These are phyloP conservation scores for Pestalotiopsis sp. DNA, from an alignment of 2,329 filamentous ascomycete species.

Conservation along the genomic window DNA sequence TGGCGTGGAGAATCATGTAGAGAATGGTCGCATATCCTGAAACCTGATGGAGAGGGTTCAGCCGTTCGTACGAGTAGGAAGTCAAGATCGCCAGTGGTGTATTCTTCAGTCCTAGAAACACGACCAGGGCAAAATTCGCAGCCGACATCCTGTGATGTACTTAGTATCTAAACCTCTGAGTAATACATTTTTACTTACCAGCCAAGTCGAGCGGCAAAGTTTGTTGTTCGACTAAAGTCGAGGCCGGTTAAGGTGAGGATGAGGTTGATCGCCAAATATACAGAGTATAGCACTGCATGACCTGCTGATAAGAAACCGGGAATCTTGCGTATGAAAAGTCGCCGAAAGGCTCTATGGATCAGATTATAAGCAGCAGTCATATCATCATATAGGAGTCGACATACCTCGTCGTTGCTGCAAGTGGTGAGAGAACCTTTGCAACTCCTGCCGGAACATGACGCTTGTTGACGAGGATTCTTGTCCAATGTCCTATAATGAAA, in stretches of 20 bases:
- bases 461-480: constrained; percentile 7
- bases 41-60: constrained; percentile 47
- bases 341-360: constrained; percentile 13
- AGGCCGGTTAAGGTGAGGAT: constrained; percentile 32
- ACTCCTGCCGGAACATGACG: not conserved
- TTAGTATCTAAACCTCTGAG: constrained; percentile 6
- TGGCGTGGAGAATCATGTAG: constrained; percentile 36
- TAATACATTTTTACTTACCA: constrained; percentile 21
- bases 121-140: constrained; percentile 43
- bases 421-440: constrained; percentile 12
- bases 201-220: constrained; percentile 31
- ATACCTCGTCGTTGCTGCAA: constrained; percentile 14
- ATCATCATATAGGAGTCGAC: not conserved
- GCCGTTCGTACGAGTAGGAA: constrained; percentile 43
- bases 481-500: constrained; percentile 17
- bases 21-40: constrained; percentile 43
- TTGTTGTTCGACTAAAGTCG: constrained; percentile 22
- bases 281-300: constrained; percentile 34
- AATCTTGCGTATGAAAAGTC: constrained; percentile 29
- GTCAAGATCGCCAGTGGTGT: constrained; percentile 44
- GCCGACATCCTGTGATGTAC: constrained; percentile 40
- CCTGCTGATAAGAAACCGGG: constrained; percentile 39
- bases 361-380: not conserved
- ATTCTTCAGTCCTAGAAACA: constrained; percentile 49
- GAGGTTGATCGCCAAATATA: constrained; percentile 35